Base-by-base conservation (phyloP, 192 early-diverging fungal species). In the Backusella liffmaniae region DNA sequence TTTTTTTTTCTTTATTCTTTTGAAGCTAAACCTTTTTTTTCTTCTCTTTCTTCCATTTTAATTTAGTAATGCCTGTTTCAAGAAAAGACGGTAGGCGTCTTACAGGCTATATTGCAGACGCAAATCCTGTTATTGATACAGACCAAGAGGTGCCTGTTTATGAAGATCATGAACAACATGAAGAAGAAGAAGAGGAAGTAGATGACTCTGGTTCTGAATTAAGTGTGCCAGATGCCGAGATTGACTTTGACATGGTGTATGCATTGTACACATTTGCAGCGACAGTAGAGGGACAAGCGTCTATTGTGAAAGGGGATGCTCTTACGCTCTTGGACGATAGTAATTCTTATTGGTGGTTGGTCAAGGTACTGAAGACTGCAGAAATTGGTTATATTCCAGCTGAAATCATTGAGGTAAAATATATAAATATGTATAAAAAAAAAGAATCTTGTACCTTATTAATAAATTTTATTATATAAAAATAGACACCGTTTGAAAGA, bases 341-440 rank as follows among this genome's bases (percentile, higher is more conserved):
- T 29, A 94, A 96, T 79, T 90, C 89, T 3, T 96, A 96, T 82
- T 96, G 94, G 94, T 90, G 90, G 89, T 44, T 90, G 3, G 86
- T 91, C 42, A 91, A 86, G 80, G 90, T 82, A 70, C 83, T 87
- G 77, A 94, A 88, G 80, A 92, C 80, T 7, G 80, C 78, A 4
- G 84, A 91, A 77, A 90, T 96, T 82, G 94, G 94, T 13, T 96
- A 96, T 77, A 93, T 96, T 67, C 94, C 94, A 21, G 94, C 94
- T 1, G 94, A 96, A 76, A 94, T 94, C 74, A 90, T 95, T 53
- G 94, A 95, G 81, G 91, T 92, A 46, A 46, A 39, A 32, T 3
- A 32, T 32, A 32, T 32, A 3, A 3, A 32, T 32, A 32, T 32
- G 1, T 13, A 35, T 18, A 5, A 62, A 23, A 51, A 51, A 12